These are phyloP conservation scores for Botrytis cinerea DNA, from an alignment of 2,329 filamentous ascomycete species.

Conservation along the genomic window DNA sequence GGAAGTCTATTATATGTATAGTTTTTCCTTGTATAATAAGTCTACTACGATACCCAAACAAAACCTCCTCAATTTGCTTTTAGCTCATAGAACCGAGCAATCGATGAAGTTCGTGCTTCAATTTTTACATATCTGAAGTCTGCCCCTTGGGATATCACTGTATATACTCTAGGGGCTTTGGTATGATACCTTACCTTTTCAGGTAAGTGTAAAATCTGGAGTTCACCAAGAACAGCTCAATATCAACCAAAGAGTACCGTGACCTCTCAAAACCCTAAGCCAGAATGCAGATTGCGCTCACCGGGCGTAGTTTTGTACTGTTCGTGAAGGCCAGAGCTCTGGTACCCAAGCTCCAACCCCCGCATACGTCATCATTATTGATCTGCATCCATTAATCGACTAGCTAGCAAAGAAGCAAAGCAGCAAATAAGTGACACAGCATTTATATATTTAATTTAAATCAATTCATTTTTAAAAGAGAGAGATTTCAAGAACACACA, in stretches of 20 bases:
- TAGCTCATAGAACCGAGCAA: not conserved
- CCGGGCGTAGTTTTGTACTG: not conserved
- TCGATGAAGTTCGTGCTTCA: not conserved
- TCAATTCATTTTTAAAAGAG: not conserved
- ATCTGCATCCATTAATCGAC: not conserved
- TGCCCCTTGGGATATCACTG: not conserved
- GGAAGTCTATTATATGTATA: not conserved
- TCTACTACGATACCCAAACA: constrained; percentile 10
- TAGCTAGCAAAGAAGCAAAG: not conserved
- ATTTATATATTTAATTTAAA: not conserved
- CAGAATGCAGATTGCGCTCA: not conserved
- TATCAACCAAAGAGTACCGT: not conserved
- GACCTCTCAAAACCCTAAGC: not conserved
- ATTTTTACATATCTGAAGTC: not conserved
- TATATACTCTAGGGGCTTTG: not conserved
- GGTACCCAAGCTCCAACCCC: not conserved
- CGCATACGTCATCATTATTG: constrained; percentile 14
- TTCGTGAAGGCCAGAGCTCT: not conserved
- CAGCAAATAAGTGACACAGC: not conserved
- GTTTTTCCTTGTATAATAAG: not conserved
- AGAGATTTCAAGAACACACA: not conserved
- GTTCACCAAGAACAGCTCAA: not conserved
- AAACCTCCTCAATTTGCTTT: not conserved
- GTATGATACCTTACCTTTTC: not conserved
- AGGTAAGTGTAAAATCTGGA: not conserved